These are phyloP conservation scores for Exsudoporus frostii DNA, from an alignment of 768 basidiomycete species.

Conservation along the genomic window DNA sequence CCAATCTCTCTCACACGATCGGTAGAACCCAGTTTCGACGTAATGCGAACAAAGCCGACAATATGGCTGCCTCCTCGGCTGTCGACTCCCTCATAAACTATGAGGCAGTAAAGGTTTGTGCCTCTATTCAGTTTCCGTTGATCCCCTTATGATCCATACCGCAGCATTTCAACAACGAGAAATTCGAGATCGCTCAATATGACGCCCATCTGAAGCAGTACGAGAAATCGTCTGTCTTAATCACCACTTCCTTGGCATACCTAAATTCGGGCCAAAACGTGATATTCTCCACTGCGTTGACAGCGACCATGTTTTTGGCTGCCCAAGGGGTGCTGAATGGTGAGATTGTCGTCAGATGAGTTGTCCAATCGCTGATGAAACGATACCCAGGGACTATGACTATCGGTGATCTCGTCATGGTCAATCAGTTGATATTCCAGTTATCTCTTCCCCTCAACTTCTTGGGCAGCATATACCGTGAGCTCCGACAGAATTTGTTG, in stretches of 20 bases:
- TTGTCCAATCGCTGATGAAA: conserved; percentile 1
- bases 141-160: not conserved
- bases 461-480: conserved; percentile 94
- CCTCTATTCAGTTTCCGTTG: not conserved
- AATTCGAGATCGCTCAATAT: conserved; percentile 86
- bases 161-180: conserved; percentile 97
- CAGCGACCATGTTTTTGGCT: conserved; percentile 93
- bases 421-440: conserved; percentile 98
- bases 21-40: conserved; percentile 87
- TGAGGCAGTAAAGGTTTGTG: conserved; percentile 90
- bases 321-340: conserved; percentile 93
- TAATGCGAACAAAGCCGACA: conserved; percentile 94
- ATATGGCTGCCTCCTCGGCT: conserved; percentile 89
- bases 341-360: conserved; percentile 22
- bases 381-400: conserved; percentile 83
- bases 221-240: conserved; percentile 90
- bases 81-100: conserved; percentile 98
- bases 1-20: not conserved
- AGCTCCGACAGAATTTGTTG: conserved; percentile 90
- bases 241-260: conserved; percentile 89
- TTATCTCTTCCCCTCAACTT: conserved; percentile 96
- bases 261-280: conserved; percentile 96
- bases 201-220: conserved; percentile 84
- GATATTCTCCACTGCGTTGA: conserved; percentile 93
- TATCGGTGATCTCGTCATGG: conserved; percentile 97